Conservation (phyloP, 2,329 filamentous ascomycete genomes). For the Ophiobolus disseminans region DNA sequence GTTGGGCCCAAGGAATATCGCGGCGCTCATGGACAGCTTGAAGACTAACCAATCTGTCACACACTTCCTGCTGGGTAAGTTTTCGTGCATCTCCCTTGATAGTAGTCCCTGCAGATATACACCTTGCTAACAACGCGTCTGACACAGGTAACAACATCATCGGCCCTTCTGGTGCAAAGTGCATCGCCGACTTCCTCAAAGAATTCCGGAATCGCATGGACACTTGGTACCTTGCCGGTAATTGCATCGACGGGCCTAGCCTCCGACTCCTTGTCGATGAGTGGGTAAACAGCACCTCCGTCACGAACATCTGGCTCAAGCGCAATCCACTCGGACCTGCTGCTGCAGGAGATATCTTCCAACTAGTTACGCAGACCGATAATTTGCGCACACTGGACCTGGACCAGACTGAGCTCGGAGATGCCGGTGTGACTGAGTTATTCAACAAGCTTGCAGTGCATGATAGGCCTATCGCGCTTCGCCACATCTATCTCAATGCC, state of each 20-base stretch:
- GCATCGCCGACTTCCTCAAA: constrained; percentile 52
- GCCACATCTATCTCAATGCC: constrained; percentile 45
- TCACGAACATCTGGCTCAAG: constrained; percentile 63
- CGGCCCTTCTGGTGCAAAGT: constrained; percentile 56
- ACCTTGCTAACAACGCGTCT: background rate
- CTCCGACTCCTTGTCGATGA: constrained; percentile 55
- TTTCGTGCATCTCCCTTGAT: background rate
- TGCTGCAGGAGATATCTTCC: constrained; percentile 52
- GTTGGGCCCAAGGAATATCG: constrained; percentile 60
- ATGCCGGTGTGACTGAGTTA: constrained; percentile 55
- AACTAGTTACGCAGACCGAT: constrained; percentile 53
- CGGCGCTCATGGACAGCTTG: constrained; percentile 58
- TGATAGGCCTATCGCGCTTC: constrained; percentile 31
- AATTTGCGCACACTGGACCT: constrained; percentile 60
- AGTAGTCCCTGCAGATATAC: background rate
- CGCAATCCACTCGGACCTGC: constrained; percentile 58
- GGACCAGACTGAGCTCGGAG: constrained; percentile 61
- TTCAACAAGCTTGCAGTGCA: constrained; percentile 51
- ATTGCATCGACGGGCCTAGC: constrained; percentile 57
- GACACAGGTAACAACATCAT: constrained; percentile 60
- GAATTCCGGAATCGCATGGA: constrained; percentile 58
- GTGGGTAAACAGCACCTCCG: constrained; percentile 52
- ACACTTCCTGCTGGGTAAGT: constrained; percentile 58
- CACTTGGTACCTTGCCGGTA: constrained; percentile 64
- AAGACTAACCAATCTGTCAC: constrained; percentile 56